Base-by-base conservation (phyloP, 179 eudicot species). In the Carnegiea gigantea region DNA sequence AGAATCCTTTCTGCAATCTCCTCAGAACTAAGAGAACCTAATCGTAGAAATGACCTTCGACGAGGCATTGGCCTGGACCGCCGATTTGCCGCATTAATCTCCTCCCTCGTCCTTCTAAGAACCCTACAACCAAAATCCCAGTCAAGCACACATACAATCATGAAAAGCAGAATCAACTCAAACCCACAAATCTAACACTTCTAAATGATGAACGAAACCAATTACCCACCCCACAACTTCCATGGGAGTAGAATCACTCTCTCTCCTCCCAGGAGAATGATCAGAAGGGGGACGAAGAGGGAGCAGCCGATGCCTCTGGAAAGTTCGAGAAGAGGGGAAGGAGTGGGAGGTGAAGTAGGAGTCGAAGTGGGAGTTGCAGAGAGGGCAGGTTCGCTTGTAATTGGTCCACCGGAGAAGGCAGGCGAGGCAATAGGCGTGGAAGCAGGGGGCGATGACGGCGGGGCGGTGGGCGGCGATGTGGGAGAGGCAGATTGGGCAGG, bases 301-400 rank as follows among this genome's bases (percentile, higher is more conserved):
- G 40, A 28, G 83, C 79, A 80, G n/a, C 60, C 40, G 81, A 77
- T 78, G 84, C 3, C 30, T 65, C 14, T 33, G 85, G 75, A 85
- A 87, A 11, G 80, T 79, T 54, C 82, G 46, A 38, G 89, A 83
- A 43, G 74, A 53, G 30, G 71, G 78, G 33, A 80, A 75, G 75
- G 85, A 75, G 1, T 17, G 62, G 51, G 73, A 33, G 78, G 80
- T 84, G 81, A 89, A 89, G 90, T 87, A 88, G 17, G 93, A 83
- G 54, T 79, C 78, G 75, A 91, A 90, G 0, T 78, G 75, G 24
- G 89, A 79, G 81, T 87, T 91, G 83, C 97, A 93, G 64, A 93
- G 90, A 59, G 97, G 97, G 67, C 97, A 93, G 12, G 82, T 89
- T 9, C 93, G 84, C 84, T 92, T 91, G 84, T 87, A 73, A 21